Conservation (phyloP, 2,329 filamentous ascomycete species). For the Mollisiaceae sp. region DNA sequence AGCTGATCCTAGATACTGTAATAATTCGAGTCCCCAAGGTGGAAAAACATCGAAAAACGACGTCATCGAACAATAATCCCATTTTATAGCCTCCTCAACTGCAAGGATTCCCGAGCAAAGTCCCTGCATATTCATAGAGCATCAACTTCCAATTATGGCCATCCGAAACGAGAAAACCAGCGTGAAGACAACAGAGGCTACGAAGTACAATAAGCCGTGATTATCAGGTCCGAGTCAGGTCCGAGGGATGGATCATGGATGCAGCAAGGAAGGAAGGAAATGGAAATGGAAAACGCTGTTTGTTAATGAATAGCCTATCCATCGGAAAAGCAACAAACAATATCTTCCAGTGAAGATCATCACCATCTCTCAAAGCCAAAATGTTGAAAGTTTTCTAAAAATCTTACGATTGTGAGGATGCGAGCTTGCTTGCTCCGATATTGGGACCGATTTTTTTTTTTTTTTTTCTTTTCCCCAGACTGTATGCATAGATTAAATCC, state of each 20-base stretch:
- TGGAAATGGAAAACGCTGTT: no score
- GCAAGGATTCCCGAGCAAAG: not conserved
- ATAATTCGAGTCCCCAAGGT: not conserved
- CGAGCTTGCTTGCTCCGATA: no score
- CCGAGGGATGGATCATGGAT: no score
- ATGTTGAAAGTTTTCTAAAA: not conserved
- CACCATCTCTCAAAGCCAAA: not conserved
- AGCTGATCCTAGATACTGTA: not conserved
- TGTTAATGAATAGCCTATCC: not conserved
- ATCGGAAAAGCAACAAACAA: not conserved
- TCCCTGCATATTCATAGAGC: slow-evolving; percentile 6
- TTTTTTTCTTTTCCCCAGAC: no score
- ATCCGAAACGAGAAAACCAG: not conserved
- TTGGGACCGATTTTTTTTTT: not conserved
- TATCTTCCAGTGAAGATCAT: not conserved
- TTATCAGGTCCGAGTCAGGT: not conserved
- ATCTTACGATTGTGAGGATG: no score
- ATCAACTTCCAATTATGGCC: not conserved
- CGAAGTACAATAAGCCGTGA: no score
- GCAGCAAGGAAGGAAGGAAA: no score
- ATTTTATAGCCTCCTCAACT: not conserved
- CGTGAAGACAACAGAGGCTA: not conserved
- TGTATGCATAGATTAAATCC: no score
- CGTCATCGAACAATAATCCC: not conserved
- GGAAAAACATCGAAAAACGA: not conserved